A percentile compares a stretch with the other conserved stretches of the same genome.
phyloP scores from a whole-genome alignment of 306 rosid genomes.

The Cucurbita pepo region DNA sequence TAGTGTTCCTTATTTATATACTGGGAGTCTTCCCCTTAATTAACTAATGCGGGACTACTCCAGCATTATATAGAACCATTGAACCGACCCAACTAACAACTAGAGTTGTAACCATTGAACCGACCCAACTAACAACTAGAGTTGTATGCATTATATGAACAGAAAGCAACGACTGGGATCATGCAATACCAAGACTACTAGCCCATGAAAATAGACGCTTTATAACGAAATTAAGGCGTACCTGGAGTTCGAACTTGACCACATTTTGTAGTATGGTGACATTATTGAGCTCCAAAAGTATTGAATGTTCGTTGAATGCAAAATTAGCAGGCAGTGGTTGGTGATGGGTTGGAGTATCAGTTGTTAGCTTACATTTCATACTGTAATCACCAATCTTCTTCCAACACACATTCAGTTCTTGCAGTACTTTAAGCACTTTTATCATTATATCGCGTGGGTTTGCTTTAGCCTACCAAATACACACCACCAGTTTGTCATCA shows the following conservation, averaged over 20 bases:
- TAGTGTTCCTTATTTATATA: no score
- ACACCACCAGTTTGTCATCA: not conserved
- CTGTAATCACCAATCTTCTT: slow-evolving; percentile 93
- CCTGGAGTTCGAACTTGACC: slow-evolving; percentile 96
- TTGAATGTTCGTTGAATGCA: slow-evolving; percentile 28
- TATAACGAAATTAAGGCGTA: not conserved
- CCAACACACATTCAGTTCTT: slow-evolving; percentile 78
- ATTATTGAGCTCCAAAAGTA: slow-evolving; percentile 43
- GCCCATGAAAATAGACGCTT: no score
- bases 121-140: no score
- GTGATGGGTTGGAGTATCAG: slow-evolving; percentile 15
- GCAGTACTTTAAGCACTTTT: slow-evolving; percentile 85
- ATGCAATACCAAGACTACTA: no score
- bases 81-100: no score
- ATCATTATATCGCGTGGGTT: slow-evolving; percentile 93
- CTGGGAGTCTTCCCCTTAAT: no score
- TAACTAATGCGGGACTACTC: no score
- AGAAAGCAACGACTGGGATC: no score
- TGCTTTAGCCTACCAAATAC: slow-evolving; percentile 50
- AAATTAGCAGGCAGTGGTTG: slow-evolving; percentile 44
- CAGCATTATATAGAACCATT: no score
- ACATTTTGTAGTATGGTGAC: slow-evolving; percentile 35
- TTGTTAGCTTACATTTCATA: slow-evolving; percentile 85
- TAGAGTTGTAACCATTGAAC: no score
- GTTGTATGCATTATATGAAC: no score